Base-by-base conservation (phyloP, 2,329 filamentous ascomycete genomes). In the Escovopsis weberi region DNA sequence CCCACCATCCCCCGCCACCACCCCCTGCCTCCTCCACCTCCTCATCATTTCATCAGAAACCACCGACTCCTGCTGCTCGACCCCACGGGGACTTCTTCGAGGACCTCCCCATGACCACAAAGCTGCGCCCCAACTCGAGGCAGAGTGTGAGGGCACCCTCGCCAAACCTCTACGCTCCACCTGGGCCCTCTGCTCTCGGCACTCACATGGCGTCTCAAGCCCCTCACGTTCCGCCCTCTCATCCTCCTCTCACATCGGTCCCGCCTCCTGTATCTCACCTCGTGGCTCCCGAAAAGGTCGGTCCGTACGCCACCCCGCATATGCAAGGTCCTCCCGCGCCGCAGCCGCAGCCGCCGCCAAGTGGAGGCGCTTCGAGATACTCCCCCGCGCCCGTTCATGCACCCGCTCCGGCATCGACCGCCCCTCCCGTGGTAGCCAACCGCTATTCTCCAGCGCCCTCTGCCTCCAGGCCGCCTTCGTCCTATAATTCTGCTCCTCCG, bases 1-100 rank as follows among this genome's bases (percentile, higher is more conserved):
- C 18, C 10, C 11, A 18, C 9, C 12, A 12, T 15, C 35, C 35
- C 5, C 35, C 35, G 49, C 56, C 55, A 15, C 35, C 41, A 43
- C 18, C 49, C 51, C 11, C 51, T 48, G 32, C 47, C 7, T 39
- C 44, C 33, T 40, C 58, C 51, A 19, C 52, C 40, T 54, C 52
- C 18, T 61, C 64, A 47, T 54, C 57, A 1, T 45, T 50, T 28
- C 53, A 49, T 4, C 55, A 57, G 28, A 67, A 64, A 38, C 48
- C 61, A 3, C 51, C 60, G 38, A 49, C 60, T 44, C 54, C 59
- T 44, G 41, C 62, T 53, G 47, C 60, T 49, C 59, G 56, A 8
- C 57, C 56, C 30, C 69, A 73, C 47, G 60, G 68, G 33, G 77
- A 72, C 50, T 89, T 89, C 57, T 89, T 87, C 50, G 84, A 88